Conservation (phyloP, 2,329 filamentous ascomycete species). For the Cladophialophora bantiana region DNA sequence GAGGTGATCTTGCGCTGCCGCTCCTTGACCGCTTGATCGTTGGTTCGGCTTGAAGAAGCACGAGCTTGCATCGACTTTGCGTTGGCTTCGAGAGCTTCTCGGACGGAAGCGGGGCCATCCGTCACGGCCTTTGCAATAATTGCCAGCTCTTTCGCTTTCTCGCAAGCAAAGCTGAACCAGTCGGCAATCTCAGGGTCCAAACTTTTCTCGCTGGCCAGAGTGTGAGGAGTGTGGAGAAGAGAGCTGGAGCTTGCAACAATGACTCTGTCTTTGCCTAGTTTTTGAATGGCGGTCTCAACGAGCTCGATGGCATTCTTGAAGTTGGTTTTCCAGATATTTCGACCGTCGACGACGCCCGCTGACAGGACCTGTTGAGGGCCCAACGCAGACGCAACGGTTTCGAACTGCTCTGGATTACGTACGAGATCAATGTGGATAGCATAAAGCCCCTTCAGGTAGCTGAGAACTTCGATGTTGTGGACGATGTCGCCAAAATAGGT, state of each 20-base stretch:
- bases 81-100: slow-evolving; percentile 92
- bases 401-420: slow-evolving; percentile 96
- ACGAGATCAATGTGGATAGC: slow-evolving; percentile 95
- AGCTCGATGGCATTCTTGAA: slow-evolving; percentile 92
- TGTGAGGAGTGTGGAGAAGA: slow-evolving; percentile 98
- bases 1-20: slow-evolving; percentile 86
- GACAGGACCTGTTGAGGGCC: slow-evolving; percentile 90
- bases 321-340: slow-evolving; percentile 99
- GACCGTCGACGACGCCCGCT: slow-evolving; percentile 94
- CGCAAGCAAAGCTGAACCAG: slow-evolving; percentile 97
- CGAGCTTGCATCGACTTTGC: slow-evolving; percentile 92
- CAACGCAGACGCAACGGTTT: slow-evolving; percentile 80
- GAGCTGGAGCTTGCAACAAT: slow-evolving; percentile 97
- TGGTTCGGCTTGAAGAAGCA: slow-evolving; percentile 91
- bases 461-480: slow-evolving; percentile 94
- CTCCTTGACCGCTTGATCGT: slow-evolving; percentile 97
- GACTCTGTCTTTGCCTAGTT: slow-evolving; percentile 96
- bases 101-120: slow-evolving; percentile 85
- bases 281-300: slow-evolving; percentile 88
- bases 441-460: slow-evolving; percentile 74
- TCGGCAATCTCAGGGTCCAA: slow-evolving; percentile 90
- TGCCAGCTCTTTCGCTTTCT: slow-evolving; percentile 92
- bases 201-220: slow-evolving; percentile 97
- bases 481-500: slow-evolving; percentile 99
- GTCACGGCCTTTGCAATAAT: slow-evolving; percentile 97